Evolutionary conservation across 2,329 filamentous ascomycete species (phyloP).

Genomic region (Alternaria sp.): DNA sequence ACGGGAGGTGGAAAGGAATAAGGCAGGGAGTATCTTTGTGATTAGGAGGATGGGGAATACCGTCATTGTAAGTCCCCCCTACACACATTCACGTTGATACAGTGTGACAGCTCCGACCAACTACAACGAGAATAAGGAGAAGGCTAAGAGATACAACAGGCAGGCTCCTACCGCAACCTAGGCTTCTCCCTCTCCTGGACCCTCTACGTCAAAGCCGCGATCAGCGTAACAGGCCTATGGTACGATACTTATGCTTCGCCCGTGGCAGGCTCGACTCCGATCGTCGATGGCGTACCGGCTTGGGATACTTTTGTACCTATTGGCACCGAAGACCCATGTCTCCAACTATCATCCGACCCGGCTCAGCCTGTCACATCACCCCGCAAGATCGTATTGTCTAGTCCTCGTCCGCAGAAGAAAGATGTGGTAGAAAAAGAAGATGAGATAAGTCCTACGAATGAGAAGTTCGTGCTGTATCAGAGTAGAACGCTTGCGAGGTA

Average conservation of each 20-base stretch:
- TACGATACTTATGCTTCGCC: conserved; percentile 18
- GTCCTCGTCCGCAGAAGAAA: neutral
- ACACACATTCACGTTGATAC: neutral
- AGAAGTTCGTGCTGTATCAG: conserved; percentile 18
- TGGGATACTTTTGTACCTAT: conserved; percentile 15
- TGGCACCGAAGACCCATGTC: neutral
- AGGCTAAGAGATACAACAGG: neutral
- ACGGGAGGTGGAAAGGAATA: conserved; percentile 6
- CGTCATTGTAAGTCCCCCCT: conserved; percentile 1
- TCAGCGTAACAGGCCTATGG: conserved; percentile 20
- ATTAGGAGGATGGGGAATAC: conserved; percentile 12
- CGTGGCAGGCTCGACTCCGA: conserved; percentile 1
- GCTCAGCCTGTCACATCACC: neutral
- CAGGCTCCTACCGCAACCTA: conserved; percentile 20
- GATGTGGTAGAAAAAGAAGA: neutral
- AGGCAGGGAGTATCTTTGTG: conserved; percentile 1
- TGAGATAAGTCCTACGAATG: neutral
- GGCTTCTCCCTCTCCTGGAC: conserved; percentile 23
- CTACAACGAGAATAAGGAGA: neutral
- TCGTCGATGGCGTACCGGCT: conserved; percentile 1
- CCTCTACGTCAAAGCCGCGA: conserved; percentile 11
- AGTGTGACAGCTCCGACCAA: neutral
- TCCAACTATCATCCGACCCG: neutral
- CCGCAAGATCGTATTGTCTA: neutral
- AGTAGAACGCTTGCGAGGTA: conserved; percentile 16